Evolutionary conservation across 305 asterid species (phyloP).

Genomic region (Fraxinus ornus): DNA sequence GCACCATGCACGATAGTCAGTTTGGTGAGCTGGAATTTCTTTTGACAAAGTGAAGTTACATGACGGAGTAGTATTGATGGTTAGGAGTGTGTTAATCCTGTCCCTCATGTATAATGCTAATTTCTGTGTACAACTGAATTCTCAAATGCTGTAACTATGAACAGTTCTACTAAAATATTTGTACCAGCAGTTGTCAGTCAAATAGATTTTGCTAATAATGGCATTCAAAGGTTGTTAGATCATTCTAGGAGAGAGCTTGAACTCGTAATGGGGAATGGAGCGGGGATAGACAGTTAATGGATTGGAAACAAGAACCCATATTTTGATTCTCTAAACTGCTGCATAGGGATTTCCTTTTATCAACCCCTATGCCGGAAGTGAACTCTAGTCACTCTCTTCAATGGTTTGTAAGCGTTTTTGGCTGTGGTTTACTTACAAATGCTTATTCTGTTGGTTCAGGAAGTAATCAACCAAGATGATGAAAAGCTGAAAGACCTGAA

Average conservation of each 20-base stretch:
- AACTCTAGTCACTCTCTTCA: not conserved
- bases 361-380: not conserved
- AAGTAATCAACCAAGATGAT: conserved; percentile 27
- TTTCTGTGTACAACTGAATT: not conserved
- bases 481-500: conserved; percentile 28
- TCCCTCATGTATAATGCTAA: not conserved
- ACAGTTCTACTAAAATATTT: not conserved
- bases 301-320: not conserved
- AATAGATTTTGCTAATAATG: not conserved
- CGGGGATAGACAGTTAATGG: not conserved
- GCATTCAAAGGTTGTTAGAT: not conserved
- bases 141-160: not conserved
- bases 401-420: not conserved
- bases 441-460: conserved; percentile 20
- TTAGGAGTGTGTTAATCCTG: not conserved
- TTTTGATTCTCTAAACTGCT: not conserved
- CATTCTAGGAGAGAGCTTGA: not conserved
- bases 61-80: not conserved
- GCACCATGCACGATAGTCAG: not conserved
- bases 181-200: not conserved
- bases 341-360: not conserved
- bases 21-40: not conserved
- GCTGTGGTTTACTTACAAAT: not conserved
- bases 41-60: not conserved
- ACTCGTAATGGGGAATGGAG: not conserved